Evolutionary conservation across 1,139 yeast species (phyloP).

Genomic region (Blastobotrys aristatus): DNA sequence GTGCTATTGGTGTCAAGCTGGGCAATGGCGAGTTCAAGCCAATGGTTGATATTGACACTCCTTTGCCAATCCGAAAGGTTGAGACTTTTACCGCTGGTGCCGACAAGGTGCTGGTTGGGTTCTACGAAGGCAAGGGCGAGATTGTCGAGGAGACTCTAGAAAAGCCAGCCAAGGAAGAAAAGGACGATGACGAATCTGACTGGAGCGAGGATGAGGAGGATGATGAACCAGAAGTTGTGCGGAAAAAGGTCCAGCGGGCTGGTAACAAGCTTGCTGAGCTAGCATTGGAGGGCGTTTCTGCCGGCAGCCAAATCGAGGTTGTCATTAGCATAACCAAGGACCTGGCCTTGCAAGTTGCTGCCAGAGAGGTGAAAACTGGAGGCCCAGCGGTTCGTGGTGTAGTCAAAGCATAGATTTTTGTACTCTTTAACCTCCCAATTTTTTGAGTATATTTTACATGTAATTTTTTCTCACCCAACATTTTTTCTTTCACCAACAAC

Average conservation of each 20-base stretch:
- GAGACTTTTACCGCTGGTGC: constrained; percentile 55
- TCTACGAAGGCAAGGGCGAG: constrained; percentile 80
- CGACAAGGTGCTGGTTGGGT: constrained; percentile 60
- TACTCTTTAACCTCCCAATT: background rate
- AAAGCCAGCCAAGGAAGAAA: constrained; percentile 44
- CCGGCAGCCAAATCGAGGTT: constrained; percentile 69
- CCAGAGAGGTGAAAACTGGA: constrained; percentile 75
- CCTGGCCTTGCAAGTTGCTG: constrained; percentile 75
- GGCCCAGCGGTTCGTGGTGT: constrained; percentile 36
- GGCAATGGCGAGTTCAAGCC: constrained; percentile 60
- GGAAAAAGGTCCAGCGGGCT: constrained; percentile 69
- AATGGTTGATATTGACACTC: constrained; percentile 76
- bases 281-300: constrained; percentile 65
- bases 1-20: constrained; percentile 81
- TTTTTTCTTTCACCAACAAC: constrained; percentile 1
- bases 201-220: constrained; percentile 50
- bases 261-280: constrained; percentile 76
- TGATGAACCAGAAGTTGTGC: constrained; percentile 73
- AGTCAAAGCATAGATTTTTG: constrained; percentile 13
- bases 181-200: constrained; percentile 50
- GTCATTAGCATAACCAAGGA: constrained; percentile 80
- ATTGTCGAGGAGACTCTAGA: constrained; percentile 67
- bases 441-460: no score
- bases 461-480: background rate
- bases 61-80: constrained; percentile 85